Base-by-base conservation (phyloP, 495 filamentous ascomycete species). In the Neurospora intermedia region DNA sequence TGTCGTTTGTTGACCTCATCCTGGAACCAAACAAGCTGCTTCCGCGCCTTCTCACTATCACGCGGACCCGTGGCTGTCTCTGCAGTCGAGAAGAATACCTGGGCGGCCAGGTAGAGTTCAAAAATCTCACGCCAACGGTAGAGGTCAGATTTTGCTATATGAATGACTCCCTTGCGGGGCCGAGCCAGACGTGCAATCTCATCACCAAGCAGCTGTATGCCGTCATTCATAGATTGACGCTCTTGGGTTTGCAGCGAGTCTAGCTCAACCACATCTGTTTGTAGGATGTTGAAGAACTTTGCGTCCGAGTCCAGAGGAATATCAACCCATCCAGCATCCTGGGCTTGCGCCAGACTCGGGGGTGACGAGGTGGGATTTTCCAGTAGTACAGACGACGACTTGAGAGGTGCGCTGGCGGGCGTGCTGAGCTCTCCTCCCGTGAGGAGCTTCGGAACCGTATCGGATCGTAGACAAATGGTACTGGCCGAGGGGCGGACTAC, bases 41-140 rank as follows among this genome's bases (percentile, higher is more conserved):
- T 83, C 40, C 83, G 77, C 10, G 88, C 89, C 35, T 83, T 82
- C 20, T 83, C 78, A 72, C 85, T 87, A 35, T 82, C 86, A 41
- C 90, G 84, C 31, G 84, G 83, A 8, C 89, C 88, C 54, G 88
- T 87, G 74, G 89, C 85, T 20, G 75, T 77, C 74, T 93, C 91
- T 16, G 82, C 83, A 0, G 87, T 89, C 0, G 90, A 91, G 81
- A 93, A 93, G 81, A 94, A 94, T 10, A 93, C 83, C n/a, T 87
- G 82, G 8, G 86, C 87, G 43, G 93, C 88, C 35, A 91, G 78
- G 74, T 94, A 94, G 2, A 92, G 77, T 54, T 89, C 87, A 75
- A 94, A 92, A 59, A 94, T 89, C 73, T 89, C 85, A 54, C 92
- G 88, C 92, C 92, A 94, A 39, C 84, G 83, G 70, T 89, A 88